Evolutionary conservation across 2,329 filamentous ascomycete genomes (phyloP), one percentile per base, ranked within the genome.

Genomic region (Colletotrichum costaricense): DNA sequence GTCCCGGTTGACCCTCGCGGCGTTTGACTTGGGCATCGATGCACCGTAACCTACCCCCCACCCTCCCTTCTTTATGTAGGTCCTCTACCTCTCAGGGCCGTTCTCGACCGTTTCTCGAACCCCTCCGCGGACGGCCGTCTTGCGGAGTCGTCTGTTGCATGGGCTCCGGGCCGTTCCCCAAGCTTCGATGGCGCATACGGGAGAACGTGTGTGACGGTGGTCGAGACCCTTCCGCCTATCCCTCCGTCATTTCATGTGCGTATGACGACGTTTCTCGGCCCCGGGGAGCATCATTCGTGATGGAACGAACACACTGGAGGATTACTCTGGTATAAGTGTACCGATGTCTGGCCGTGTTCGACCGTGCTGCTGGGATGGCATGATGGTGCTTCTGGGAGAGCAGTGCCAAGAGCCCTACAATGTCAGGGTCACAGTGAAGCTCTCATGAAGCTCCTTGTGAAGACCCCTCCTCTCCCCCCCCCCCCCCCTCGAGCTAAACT

Each of bases 31-130:
- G 28, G 38, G 5, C 28, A 35, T 63, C 26, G 28, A 63, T 33
- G 42, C 60, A 28, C 28, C 60, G 26, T 5, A 24, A 24, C n/a
- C n/a, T 22, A 49, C 42, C 19, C 42, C 42, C 42, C 38, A 16
- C 38, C 6, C 42, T n/a, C 19, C 19, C 19, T 49, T 19, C 42
- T 49, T 19, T 49, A 11, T 35, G 33, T 35, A 11, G 16, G 42
- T 8, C 19, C 42, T 49, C 42, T 42, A 42, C 38, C 38, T 19
- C 14, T 8, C 19, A 54, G n/a, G 33, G 28, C 26, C 46, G 46
- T 52, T 33, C 60, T 35, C 46, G 42, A 63, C 60, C 28, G 60
- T 63, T 63, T 63, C 11, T 54, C 46, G 46, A 63, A 16, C 46
- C 60, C 46, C n/a, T 63, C 42, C 7, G 42, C 42, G 42, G 26